A percentile compares a stretch with the other conserved stretches of the same genome.
Conservation (phyloP, 164 flowering plant genomes). For the Stephania japonica region DNA sequence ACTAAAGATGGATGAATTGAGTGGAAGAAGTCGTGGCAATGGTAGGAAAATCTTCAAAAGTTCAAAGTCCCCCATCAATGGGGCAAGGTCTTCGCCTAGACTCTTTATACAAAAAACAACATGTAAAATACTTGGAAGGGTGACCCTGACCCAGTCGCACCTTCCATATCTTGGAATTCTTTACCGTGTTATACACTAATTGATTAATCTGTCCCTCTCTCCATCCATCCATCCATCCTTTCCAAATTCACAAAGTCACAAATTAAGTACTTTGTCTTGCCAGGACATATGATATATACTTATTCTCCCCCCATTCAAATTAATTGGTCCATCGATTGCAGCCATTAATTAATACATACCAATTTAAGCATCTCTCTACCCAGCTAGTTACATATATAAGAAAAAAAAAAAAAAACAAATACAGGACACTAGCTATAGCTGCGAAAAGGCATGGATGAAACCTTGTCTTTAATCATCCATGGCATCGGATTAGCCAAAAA, state of each 20-base stretch:
- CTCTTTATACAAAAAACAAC: not conserved
- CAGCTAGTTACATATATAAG: too few species aligned
- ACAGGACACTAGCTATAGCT: too few species aligned
- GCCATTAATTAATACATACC: too few species aligned
- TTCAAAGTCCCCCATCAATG: conserved; percentile 8
- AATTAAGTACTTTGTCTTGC: too few species aligned
- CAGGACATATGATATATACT: not conserved
- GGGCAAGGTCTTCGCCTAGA: conserved; percentile 14
- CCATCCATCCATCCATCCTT: not conserved
- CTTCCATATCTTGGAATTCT: not conserved
- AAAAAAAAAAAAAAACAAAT: too few species aligned
- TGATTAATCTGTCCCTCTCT: not conserved
- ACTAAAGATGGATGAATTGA: not conserved
- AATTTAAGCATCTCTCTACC: too few species aligned
- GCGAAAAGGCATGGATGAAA: conserved; percentile 27
- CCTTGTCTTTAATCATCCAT: conserved; percentile 22
- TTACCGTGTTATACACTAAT: not conserved
- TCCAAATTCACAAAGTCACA: not conserved
- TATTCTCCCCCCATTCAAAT: not conserved
- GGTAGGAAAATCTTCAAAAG: conserved; percentile 5
- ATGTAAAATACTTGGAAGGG: not conserved
- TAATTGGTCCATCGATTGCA: too few species aligned
- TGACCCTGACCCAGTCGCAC: conserved; percentile 19
- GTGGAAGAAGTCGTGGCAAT: not conserved
- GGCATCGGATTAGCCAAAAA: conserved; percentile 45